Conservation (phyloP, 1,284 basidiomycete species). For the Pseudomicrostroma phylloplanum region DNA sequence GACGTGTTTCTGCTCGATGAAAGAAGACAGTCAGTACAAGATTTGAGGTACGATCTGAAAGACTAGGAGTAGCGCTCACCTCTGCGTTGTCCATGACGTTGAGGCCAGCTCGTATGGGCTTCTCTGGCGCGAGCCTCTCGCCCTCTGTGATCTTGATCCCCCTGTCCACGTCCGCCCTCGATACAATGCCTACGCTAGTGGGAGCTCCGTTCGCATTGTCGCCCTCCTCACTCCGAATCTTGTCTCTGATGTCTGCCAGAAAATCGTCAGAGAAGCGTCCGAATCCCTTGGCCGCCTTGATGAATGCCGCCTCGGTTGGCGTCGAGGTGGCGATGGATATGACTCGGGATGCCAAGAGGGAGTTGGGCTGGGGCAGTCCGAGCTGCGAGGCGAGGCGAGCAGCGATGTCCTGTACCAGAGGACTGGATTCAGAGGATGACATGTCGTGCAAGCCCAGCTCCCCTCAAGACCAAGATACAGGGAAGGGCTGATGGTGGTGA, state of each 20-base stretch:
- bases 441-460: background rate
- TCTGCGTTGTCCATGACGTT: slow-evolving; percentile 4
- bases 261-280: slow-evolving; percentile 72
- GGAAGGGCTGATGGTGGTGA: background rate
- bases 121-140: slow-evolving; percentile 1
- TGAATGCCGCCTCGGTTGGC: slow-evolving; percentile 29
- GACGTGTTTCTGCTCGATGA: slow-evolving; percentile 38
- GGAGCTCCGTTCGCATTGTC: background rate
- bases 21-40: slow-evolving; percentile 20
- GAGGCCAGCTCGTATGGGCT: slow-evolving; percentile 2
- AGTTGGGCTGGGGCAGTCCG: slow-evolving; percentile 28
- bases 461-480: background rate
- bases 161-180: slow-evolving; percentile 10
- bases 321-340: slow-evolving; percentile 32
- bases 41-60: no score
- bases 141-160: slow-evolving; percentile 6
- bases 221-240: slow-evolving; percentile 14
- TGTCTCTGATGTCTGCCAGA: slow-evolving; percentile 56
- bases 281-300: slow-evolving; percentile 68
- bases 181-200: slow-evolving; percentile 12
- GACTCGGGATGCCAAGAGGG: slow-evolving; percentile 34
- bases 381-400: slow-evolving; percentile 3
- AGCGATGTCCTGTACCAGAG: slow-evolving; percentile 1
- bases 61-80: slow-evolving; percentile 19
- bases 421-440: background rate